Percentiles rank a stretch among this genome's conserved stretches.
These are phyloP conservation scores for Elsinoe batatas DNA, from an alignment of 2,329 filamentous ascomycete genomes.

Conservation along the genomic window DNA sequence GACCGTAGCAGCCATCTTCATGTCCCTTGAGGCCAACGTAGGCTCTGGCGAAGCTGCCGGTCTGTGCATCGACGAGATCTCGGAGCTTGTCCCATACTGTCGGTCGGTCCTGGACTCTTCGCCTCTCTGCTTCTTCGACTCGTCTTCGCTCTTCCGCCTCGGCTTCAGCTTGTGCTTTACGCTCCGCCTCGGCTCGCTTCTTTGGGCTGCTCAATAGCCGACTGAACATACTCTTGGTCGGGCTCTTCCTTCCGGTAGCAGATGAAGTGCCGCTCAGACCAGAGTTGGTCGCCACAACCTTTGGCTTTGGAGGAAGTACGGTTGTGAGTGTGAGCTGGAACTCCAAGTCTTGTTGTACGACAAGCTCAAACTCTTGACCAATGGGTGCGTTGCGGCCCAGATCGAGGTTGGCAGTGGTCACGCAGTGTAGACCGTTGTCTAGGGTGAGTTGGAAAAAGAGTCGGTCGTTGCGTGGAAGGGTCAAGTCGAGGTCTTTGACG, in stretches of 20 bases:
- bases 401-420: conserved; percentile 92
- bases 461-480: conserved; percentile 79
- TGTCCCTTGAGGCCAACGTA: conserved; percentile 93
- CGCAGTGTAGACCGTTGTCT: conserved; percentile 96
- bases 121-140: conserved; percentile 34
- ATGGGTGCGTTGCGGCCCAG: conserved; percentile 86
- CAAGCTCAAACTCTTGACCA: conserved; percentile 94
- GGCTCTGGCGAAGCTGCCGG: conserved; percentile 87
- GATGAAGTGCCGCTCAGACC: conserved; percentile 28
- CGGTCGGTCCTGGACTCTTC: conserved; percentile 53
- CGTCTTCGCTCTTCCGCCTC: conserved; percentile 44
- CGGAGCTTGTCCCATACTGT: conserved; percentile 80
- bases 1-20: conserved; percentile 76
- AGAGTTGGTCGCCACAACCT: conserved; percentile 33
- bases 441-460: conserved; percentile 92
- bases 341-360: conserved; percentile 94
- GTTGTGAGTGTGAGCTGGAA: conserved; percentile 96
- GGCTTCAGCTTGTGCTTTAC: conserved; percentile 72
- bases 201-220: conserved; percentile 89
- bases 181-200: conserved; percentile 90
- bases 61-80: conserved; percentile 69
- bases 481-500: conserved; percentile 88
- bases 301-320: conserved; percentile 70
- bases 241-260: conserved; percentile 52
- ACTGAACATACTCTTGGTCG: conserved; percentile 75